Percentiles rank a stretch among this genome's conserved stretches.
Conservation (phyloP, 768 basidiomycete genomes). For the Naematelia encephala region DNA sequence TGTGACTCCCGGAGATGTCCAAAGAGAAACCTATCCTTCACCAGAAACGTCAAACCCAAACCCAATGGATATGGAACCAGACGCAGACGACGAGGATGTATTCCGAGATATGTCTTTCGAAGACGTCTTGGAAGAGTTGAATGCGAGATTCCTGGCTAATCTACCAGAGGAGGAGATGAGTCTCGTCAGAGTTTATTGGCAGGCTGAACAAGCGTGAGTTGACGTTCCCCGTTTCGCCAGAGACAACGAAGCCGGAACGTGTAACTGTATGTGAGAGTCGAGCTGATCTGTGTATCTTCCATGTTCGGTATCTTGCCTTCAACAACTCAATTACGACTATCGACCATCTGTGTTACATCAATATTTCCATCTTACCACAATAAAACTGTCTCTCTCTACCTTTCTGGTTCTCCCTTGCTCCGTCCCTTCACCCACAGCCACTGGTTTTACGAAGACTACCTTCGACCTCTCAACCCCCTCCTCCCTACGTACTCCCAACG, state of each 20-base stretch:
- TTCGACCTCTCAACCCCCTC: constrained; percentile 82
- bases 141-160: constrained; percentile 82
- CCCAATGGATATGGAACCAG: constrained; percentile 4
- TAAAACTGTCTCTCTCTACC: constrained; percentile 3
- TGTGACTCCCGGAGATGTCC: background rate
- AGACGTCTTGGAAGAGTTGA: constrained; percentile 47
- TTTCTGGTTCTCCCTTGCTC: constrained; percentile 16
- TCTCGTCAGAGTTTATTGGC: constrained; percentile 92
- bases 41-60: background rate
- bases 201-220: constrained; percentile 96
- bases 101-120: constrained; percentile 41
- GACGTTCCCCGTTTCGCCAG: constrained; percentile 13
- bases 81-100: constrained; percentile 30
- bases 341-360: too few relatives aligned
- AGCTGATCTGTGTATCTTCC: too few relatives aligned
- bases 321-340: too few relatives aligned
- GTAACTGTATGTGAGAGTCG: too few relatives aligned
- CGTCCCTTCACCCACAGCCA: constrained; percentile 59
- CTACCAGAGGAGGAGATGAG: constrained; percentile 88
- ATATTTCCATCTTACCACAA: background rate
- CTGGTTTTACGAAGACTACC: constrained; percentile 99
- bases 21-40: background rate
- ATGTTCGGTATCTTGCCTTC: too few relatives aligned
- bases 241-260: too few relatives aligned
- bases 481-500: constrained; percentile 85